Evolutionary conservation across 257 asterid species (phyloP).

Genomic region (Solanum pimpinellifolium): DNA sequence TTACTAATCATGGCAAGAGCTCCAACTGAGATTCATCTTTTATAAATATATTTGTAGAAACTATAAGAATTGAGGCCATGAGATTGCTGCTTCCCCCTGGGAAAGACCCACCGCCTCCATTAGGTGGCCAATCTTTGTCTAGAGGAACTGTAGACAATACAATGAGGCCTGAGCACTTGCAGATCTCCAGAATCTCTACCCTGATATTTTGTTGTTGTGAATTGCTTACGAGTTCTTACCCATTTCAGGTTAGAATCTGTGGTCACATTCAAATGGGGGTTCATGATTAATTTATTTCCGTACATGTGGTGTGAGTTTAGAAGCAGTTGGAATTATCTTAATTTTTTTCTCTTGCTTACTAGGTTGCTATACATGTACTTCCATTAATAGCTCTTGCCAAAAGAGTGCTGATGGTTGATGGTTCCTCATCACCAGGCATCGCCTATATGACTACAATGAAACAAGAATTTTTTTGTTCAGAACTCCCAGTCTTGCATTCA

Average conservation of each 20-base stretch:
- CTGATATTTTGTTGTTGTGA: conserved; percentile 62
- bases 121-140: conserved; percentile 44
- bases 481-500: conserved; percentile 61
- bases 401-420: conserved; percentile 80
- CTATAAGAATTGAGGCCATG: conserved; percentile 34
- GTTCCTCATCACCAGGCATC: conserved; percentile 34
- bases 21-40: conserved; percentile 1
- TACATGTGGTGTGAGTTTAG: background rate
- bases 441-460: conserved; percentile 46
- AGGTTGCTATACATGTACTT: conserved; percentile 71
- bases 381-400: conserved; percentile 48
- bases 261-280: background rate
- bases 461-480: conserved; percentile 61
- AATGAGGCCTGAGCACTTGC: conserved; percentile 57
- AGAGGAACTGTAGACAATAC: conserved; percentile 30
- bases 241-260: conserved; percentile 51
- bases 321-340: background rate
- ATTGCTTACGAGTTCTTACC: conserved; percentile 63
- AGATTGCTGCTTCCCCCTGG: conserved; percentile 66
- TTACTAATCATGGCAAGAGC: background rate
- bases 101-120: conserved; percentile 59
- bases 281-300: background rate
- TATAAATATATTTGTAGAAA: conserved; percentile 35
- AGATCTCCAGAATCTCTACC: conserved; percentile 55
- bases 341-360: background rate